Evolutionary conservation across 1,284 basidiomycete species (phyloP).

Genomic region (Ceratobasidium sp.): DNA sequence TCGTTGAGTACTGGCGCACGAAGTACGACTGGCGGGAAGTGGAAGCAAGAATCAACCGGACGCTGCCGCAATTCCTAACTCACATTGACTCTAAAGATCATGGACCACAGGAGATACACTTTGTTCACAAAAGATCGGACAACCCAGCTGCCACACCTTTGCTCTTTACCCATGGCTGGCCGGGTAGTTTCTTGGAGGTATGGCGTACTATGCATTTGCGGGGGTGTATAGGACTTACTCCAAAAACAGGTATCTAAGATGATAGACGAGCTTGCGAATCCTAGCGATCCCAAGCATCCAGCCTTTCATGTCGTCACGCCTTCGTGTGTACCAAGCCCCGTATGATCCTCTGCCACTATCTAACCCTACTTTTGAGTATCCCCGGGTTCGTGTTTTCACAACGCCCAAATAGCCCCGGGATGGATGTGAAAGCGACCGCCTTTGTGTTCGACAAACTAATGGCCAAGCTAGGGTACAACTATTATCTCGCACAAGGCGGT

Average conservation of each 20-base stretch:
- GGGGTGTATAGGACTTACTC: neutral
- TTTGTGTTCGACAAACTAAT: constrained; percentile 50
- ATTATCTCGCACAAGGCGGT: constrained; percentile 50
- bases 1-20: constrained; percentile 47
- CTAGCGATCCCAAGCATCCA: constrained; percentile 49
- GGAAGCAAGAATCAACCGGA: constrained; percentile 45
- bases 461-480: constrained; percentile 48
- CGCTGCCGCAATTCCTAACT: constrained; percentile 47
- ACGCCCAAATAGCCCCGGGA: constrained; percentile 46
- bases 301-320: constrained; percentile 50
- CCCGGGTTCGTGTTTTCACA: constrained; percentile 50
- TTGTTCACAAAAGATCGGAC: constrained; percentile 45
- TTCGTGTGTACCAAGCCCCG: constrained; percentile 42
- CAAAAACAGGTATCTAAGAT: constrained; percentile 49
- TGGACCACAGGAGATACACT: constrained; percentile 40
- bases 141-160: constrained; percentile 44
- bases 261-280: constrained; percentile 48
- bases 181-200: constrained; percentile 48
- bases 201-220: neutral
- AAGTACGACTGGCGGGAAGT: constrained; percentile 46
- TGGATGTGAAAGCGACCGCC: constrained; percentile 47
- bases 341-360: neutral
- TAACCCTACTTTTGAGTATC: constrained; percentile 31
- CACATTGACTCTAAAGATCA: constrained; percentile 37
- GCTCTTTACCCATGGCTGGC: constrained; percentile 47